Conservation (phyloP, 2,329 filamentous ascomycete species). For the Aspergillus pseudoglaucus region DNA sequence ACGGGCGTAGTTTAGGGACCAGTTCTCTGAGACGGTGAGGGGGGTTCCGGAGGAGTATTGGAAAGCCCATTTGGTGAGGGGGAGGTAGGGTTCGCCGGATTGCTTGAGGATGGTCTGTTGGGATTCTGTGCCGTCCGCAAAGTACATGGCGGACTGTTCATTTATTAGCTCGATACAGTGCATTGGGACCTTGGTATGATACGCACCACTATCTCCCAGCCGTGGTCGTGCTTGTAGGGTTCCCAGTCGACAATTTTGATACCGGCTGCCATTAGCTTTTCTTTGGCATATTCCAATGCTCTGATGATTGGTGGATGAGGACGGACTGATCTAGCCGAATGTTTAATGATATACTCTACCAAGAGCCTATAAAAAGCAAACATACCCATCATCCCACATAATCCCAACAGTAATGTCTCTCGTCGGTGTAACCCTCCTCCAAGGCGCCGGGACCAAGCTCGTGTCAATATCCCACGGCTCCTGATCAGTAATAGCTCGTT, state of each 20-base stretch:
- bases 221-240: slow-evolving; percentile 27
- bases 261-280: slow-evolving; percentile 37
- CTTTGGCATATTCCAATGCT: slow-evolving; percentile 16
- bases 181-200: neutral
- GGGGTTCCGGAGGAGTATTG: slow-evolving; percentile 15
- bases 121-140: slow-evolving; percentile 38
- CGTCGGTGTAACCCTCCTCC: slow-evolving; percentile 24
- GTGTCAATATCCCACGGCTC: slow-evolving; percentile 41
- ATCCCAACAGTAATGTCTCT: slow-evolving; percentile 45
- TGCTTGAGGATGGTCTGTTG: slow-evolving; percentile 27
- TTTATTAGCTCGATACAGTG: slow-evolving; percentile 18
- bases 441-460: slow-evolving; percentile 35
- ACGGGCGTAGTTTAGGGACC: slow-evolving; percentile 21
- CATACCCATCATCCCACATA: slow-evolving; percentile 55
- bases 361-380: neutral
- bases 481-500: slow-evolving; percentile 31
- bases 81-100: slow-evolving; percentile 41
- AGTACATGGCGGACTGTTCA: slow-evolving; percentile 39
- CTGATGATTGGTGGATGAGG: slow-evolving; percentile 61
- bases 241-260: slow-evolving; percentile 36
- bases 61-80: slow-evolving; percentile 39
- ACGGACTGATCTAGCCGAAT: slow-evolving; percentile 43
- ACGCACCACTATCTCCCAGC: slow-evolving; percentile 31
- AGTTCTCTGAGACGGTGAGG: slow-evolving; percentile 22
- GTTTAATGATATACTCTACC: neutral